These are phyloP conservation scores for Bipolaris sorokiniana DNA, from an alignment of 2,329 filamentous ascomycete species.

Conservation along the genomic window DNA sequence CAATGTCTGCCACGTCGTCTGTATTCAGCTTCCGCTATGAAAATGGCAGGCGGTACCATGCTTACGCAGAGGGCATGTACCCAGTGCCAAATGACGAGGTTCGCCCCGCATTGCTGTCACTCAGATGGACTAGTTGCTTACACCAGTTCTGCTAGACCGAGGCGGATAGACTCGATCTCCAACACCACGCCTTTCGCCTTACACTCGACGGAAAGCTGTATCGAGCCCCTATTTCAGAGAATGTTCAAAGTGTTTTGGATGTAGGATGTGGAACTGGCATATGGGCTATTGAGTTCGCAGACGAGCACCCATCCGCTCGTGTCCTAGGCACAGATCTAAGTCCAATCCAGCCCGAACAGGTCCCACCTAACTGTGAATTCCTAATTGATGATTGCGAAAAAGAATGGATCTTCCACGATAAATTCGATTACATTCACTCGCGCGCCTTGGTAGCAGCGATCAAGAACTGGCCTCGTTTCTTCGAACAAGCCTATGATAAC, in stretches of 20 bases:
- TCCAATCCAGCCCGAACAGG: slow-evolving; percentile 39
- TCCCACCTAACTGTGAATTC: slow-evolving; percentile 45
- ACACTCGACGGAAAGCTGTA: slow-evolving; percentile 41
- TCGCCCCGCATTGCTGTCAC: slow-evolving; percentile 1
- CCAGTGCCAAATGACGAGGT: slow-evolving; percentile 44
- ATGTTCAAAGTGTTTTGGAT: slow-evolving; percentile 42
- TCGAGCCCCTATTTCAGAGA: slow-evolving; percentile 32
- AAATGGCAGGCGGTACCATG: slow-evolving; percentile 42
- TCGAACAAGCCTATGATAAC: slow-evolving; percentile 49
- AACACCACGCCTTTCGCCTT: slow-evolving; percentile 45
- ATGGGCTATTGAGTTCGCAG: slow-evolving; percentile 42
- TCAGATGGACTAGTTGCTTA: slow-evolving; percentile 2
- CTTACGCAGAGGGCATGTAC: slow-evolving; percentile 41
- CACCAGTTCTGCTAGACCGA: slow-evolving; percentile 26
- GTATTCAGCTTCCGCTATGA: slow-evolving; percentile 42
- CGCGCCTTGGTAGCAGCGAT: slow-evolving; percentile 61
- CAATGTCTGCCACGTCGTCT: slow-evolving; percentile 40
- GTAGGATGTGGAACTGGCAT: slow-evolving; percentile 45
- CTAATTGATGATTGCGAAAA: slow-evolving; percentile 49
- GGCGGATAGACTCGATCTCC: slow-evolving; percentile 40
- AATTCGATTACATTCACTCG: slow-evolving; percentile 65
- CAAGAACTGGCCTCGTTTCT: slow-evolving; percentile 59
- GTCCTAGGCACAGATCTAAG: slow-evolving; percentile 46
- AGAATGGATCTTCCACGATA: slow-evolving; percentile 61
- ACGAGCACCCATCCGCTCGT: slow-evolving; percentile 42